Percentiles rank a stretch among this genome's conserved stretches.
phyloP scores from a whole-genome alignment of 495 filamentous ascomycete genomes.

The Elaphomyces granulatus region DNA sequence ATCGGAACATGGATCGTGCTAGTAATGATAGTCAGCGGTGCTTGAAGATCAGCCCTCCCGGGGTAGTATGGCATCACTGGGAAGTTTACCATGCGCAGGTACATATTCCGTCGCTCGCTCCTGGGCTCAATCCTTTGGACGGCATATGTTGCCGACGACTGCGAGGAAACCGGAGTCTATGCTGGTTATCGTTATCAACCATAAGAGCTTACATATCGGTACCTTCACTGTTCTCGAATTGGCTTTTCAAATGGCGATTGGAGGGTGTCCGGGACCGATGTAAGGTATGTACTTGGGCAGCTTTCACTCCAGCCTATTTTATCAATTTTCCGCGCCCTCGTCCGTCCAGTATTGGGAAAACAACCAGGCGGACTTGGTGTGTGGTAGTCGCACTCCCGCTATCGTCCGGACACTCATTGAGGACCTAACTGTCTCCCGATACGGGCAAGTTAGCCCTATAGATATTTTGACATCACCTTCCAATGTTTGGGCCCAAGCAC shows the following conservation, averaged over 20 bases:
- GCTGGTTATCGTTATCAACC: background rate
- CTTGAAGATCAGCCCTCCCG: no score
- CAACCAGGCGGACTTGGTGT: background rate
- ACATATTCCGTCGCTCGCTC: background rate
- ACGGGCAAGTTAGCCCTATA: conserved; percentile 14
- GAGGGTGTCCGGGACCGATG: no score
- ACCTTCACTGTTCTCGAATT: background rate
- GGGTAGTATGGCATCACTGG: background rate
- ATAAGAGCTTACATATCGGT: background rate
- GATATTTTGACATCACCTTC: conserved; percentile 7
- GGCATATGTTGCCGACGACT: background rate
- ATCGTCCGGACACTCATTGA: background rate
- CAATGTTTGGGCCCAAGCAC: background rate
- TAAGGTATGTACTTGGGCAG: no score
- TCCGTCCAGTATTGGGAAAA: background rate
- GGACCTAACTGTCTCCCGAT: conserved; percentile 12
- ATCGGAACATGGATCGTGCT: no score
- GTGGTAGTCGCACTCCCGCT: background rate
- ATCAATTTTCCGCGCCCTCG: background rate
- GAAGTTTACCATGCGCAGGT: background rate
- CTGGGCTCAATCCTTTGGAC: background rate
- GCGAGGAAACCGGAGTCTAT: background rate
- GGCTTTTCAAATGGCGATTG: background rate
- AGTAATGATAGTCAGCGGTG: no score
- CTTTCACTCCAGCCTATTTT: background rate